A percentile compares a stretch with the other conserved stretches of the same genome.
Conservation (phyloP, 2,329 filamentous ascomycete genomes). For the Phyllosticta citriasiana region DNA sequence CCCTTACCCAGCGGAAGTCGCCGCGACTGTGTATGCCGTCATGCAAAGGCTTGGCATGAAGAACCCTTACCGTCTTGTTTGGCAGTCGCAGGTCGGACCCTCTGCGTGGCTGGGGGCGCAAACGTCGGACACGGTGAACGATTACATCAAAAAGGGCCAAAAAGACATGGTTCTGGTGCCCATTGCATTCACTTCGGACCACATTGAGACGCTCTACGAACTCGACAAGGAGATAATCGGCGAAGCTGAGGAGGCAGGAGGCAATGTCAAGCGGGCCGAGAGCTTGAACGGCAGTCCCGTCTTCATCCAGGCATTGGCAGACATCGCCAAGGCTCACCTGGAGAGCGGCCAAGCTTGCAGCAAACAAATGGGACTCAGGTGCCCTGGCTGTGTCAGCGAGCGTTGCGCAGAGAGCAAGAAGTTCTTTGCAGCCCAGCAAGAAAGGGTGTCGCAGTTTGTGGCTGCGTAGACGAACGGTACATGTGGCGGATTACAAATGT, state of each 20-base stretch:
- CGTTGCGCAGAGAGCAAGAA: slow-evolving; percentile 69
- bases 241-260: slow-evolving; percentile 51
- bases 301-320: slow-evolving; percentile 82
- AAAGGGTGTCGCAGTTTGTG: background rate
- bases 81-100: slow-evolving; percentile 97
- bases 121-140: slow-evolving; percentile 76
- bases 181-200: slow-evolving; percentile 96
- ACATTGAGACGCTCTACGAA: slow-evolving; percentile 95
- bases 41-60: slow-evolving; percentile 81
- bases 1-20: slow-evolving; percentile 90
- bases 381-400: slow-evolving; percentile 87
- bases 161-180: slow-evolving; percentile 86
- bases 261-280: slow-evolving; percentile 69
- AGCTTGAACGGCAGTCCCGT: slow-evolving; percentile 83
- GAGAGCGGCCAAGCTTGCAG: slow-evolving; percentile 62
- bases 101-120: slow-evolving; percentile 93
- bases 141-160: slow-evolving; percentile 83
- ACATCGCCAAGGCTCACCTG: slow-evolving; percentile 75
- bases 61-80: slow-evolving; percentile 88
- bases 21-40: slow-evolving; percentile 92
- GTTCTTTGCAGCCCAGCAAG: slow-evolving; percentile 42
- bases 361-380: slow-evolving; percentile 78
- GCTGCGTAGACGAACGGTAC: background rate
- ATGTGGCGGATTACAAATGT: background rate
- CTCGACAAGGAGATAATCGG: slow-evolving; percentile 91